Conservation (phyloP, 306 rosid species). For the Sindora glabra region DNA sequence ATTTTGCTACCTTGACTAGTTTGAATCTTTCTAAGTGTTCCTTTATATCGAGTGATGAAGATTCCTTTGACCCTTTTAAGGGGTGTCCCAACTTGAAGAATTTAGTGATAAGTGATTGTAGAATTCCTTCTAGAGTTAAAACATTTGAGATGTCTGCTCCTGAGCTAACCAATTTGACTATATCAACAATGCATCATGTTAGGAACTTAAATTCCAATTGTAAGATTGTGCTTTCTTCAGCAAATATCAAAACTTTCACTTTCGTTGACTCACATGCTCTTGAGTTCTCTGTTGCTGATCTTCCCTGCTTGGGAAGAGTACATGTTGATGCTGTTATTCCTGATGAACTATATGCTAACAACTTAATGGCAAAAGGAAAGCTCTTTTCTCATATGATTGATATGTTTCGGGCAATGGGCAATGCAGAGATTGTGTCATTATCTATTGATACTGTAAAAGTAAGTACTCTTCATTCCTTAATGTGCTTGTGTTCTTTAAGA, state of each 20-base stretch:
- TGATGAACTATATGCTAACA: neutral
- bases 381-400: neutral
- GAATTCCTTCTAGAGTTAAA: conserved; percentile 11
- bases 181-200: conserved; percentile 6
- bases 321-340: neutral
- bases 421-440: conserved; percentile 1
- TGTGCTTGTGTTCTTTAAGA: neutral
- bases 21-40: conserved; percentile 6
- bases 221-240: conserved; percentile 6
- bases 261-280: conserved; percentile 2
- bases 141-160: conserved; percentile 3
- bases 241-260: neutral
- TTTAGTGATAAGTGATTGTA: conserved; percentile 1
- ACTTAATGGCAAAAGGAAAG: neutral
- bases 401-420: conserved; percentile 3
- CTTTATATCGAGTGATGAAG: neutral
- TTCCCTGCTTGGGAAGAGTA: neutral
- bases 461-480: neutral
- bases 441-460: neutral
- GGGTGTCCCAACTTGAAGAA: neutral
- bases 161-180: neutral
- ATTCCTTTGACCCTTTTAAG: neutral
- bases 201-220: neutral
- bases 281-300: neutral
- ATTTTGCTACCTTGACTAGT: neutral